Percentiles rank a stretch among this genome's conserved stretches.
Conservation (phyloP, 2,329 filamentous ascomycete species). For the Coleophoma crateriformis region DNA sequence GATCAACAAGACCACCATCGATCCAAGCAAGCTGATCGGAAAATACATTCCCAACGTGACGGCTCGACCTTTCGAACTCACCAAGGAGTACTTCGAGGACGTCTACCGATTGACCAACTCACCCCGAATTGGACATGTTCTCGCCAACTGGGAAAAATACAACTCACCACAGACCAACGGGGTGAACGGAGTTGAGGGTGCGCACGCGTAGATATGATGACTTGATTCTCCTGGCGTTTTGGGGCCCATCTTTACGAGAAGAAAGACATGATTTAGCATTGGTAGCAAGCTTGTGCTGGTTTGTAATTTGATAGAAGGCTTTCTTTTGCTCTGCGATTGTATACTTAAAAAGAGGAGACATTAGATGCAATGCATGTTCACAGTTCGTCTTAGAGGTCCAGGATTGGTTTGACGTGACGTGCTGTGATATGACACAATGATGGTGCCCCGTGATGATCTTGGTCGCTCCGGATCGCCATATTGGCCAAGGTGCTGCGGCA, state of each 20-base stretch:
- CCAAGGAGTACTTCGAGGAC: constrained; percentile 99
- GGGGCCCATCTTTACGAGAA: not conserved
- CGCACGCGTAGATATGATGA: not conserved
- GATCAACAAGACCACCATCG: constrained; percentile 98
- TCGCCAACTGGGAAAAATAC: constrained; percentile 30
- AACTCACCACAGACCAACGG: constrained; percentile 23
- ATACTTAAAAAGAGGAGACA: not conserved
- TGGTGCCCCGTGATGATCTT: no score
- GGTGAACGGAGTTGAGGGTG: constrained; percentile 15
- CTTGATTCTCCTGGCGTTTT: not conserved
- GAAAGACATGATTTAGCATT: constrained; percentile 1
- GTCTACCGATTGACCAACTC: constrained; percentile 88
- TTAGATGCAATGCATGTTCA: constrained; percentile 1
- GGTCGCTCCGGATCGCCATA: no score
- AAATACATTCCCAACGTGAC: constrained; percentile 99
- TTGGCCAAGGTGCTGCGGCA: no score
- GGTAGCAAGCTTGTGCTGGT: not conserved
- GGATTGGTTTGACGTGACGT: no score
- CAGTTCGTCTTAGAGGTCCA: not conserved
- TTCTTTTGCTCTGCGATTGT: not conserved
- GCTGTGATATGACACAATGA: no score
- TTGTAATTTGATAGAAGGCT: constrained; percentile 2
- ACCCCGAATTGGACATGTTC: constrained; percentile 26
- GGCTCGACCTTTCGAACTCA: constrained; percentile 88
- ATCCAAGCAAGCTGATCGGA: constrained; percentile 91